Percentiles rank a stretch among this genome's conserved stretches.
phyloP scores from a whole-genome alignment of 441 rosid genomes.

The Populus trichocarpa region DNA sequence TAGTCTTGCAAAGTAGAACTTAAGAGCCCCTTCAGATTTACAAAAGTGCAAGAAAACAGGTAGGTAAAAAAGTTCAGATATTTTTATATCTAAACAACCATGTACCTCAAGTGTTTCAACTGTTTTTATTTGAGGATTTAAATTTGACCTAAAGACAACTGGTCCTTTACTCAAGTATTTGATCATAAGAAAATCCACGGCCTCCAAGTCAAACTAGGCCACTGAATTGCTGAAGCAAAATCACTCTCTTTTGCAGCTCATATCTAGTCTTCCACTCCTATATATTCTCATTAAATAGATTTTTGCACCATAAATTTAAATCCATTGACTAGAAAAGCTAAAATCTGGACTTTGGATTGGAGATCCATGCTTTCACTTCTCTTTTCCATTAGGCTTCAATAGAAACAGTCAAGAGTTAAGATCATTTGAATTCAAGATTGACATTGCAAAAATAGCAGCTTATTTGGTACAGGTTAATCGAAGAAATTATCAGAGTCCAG shows the following conservation, averaged over 20 bases:
- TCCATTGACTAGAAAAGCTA: no score
- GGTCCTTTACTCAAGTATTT: not conserved
- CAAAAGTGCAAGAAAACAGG: not conserved
- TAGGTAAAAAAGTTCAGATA: not conserved
- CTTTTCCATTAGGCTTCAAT: no score
- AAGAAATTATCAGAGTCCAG: no score
- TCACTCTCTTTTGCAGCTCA: not conserved
- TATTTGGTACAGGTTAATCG: no score
- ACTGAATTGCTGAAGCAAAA: no score
- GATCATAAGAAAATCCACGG: not conserved
- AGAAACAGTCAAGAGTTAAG: not conserved
- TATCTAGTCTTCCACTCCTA: not conserved
- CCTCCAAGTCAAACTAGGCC: not conserved
- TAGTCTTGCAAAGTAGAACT: not conserved
- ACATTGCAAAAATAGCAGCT: no score
- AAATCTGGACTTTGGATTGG: no score
- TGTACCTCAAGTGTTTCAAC: not conserved
- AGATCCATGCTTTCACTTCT: no score
- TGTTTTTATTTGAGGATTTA: not conserved
- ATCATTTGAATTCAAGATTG: not conserved
- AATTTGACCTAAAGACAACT: no score
- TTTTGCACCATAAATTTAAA: not conserved
- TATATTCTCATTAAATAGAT: no score
- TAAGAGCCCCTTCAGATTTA: not conserved
- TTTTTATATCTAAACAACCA: not conserved